phyloP scores from a whole-genome alignment of 2,329 filamentous ascomycete genomes.

The Aspergillus novofumigatus region DNA sequence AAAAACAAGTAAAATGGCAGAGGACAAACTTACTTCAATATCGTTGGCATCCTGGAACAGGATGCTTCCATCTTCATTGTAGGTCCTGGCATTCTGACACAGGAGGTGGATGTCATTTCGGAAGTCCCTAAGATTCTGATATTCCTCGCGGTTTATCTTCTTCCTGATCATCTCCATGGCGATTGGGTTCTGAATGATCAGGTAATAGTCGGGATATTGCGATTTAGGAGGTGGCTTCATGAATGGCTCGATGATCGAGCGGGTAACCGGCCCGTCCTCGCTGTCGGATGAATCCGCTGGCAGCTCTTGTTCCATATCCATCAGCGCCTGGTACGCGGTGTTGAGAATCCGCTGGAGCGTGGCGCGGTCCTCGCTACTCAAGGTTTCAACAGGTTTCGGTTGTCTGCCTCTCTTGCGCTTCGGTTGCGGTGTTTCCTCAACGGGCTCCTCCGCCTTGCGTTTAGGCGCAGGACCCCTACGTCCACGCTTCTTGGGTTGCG shows the following conservation, averaged over 20 bases:
- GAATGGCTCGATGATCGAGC: conserved; percentile 89
- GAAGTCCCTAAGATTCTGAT: conserved; percentile 75
- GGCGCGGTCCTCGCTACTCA: conserved; percentile 66
- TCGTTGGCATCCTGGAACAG: conserved; percentile 88
- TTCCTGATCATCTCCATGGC: conserved; percentile 93
- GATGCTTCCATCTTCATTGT: conserved; percentile 93
- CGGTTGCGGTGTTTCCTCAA: conserved; percentile 70
- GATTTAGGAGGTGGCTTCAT: conserved; percentile 84
- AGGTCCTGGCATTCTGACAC: conserved; percentile 87
- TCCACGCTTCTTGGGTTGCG: conserved; percentile 65
- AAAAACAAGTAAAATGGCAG: neutral
- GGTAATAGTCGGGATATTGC: conserved; percentile 91
- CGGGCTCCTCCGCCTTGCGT: conserved; percentile 77
- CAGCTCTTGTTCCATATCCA: conserved; percentile 76
- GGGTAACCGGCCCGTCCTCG: conserved; percentile 56
- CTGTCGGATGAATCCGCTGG: conserved; percentile 48
- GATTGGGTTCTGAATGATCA: conserved; percentile 87
- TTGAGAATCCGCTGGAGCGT: conserved; percentile 77
- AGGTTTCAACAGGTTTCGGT: conserved; percentile 62
- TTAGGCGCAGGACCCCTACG: conserved; percentile 79
- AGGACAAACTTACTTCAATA: conserved; percentile 69
- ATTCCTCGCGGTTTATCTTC: conserved; percentile 95
- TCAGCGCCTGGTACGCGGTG: conserved; percentile 71
- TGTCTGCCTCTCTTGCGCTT: conserved; percentile 74
- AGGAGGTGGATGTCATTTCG: conserved; percentile 76